Evolutionary conservation across 2,329 filamentous ascomycete species (phyloP).

Genomic region (Scytalidium sp.): DNA sequence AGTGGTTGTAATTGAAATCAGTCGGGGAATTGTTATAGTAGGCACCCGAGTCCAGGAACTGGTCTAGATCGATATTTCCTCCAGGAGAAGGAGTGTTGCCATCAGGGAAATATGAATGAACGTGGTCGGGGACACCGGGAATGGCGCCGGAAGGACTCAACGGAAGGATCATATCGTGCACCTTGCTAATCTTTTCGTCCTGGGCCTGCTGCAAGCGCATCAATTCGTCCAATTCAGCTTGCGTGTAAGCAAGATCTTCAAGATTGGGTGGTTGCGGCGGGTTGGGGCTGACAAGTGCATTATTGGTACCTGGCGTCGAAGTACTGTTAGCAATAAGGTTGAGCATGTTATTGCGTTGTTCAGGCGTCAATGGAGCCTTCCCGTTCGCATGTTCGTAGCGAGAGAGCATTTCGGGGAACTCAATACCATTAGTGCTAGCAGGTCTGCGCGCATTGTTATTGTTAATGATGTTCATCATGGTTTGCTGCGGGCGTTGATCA

Average conservation of each 20-base stretch:
- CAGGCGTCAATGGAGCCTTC: slow-evolving; percentile 52
- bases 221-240: slow-evolving; percentile 74
- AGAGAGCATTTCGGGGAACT: slow-evolving; percentile 49
- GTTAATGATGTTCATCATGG: slow-evolving; percentile 65
- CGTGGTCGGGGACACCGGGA: slow-evolving; percentile 57
- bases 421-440: slow-evolving; percentile 31
- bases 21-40: slow-evolving; percentile 32
- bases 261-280: slow-evolving; percentile 46
- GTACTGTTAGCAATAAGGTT: slow-evolving; percentile 51
- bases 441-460: slow-evolving; percentile 55
- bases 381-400: slow-evolving; percentile 40
- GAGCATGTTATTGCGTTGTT: slow-evolving; percentile 57
- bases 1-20: slow-evolving; percentile 9
- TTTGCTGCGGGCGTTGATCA: slow-evolving; percentile 54
- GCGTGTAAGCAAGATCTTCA: slow-evolving; percentile 63
- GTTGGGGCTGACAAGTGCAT: slow-evolving; percentile 26
- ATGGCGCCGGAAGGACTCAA: slow-evolving; percentile 78
- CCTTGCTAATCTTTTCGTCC: slow-evolving; percentile 69
- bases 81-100: slow-evolving; percentile 29
- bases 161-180: slow-evolving; percentile 72
- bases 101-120: slow-evolving; percentile 23
- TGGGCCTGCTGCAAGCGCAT: slow-evolving; percentile 78
- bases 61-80: slow-evolving; percentile 46
- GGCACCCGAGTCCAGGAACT: slow-evolving; percentile 41
- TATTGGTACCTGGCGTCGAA: slow-evolving; percentile 23